phyloP scores from a whole-genome alignment of 2,329 filamentous ascomycete genomes.

The Myriangium duriaei region DNA sequence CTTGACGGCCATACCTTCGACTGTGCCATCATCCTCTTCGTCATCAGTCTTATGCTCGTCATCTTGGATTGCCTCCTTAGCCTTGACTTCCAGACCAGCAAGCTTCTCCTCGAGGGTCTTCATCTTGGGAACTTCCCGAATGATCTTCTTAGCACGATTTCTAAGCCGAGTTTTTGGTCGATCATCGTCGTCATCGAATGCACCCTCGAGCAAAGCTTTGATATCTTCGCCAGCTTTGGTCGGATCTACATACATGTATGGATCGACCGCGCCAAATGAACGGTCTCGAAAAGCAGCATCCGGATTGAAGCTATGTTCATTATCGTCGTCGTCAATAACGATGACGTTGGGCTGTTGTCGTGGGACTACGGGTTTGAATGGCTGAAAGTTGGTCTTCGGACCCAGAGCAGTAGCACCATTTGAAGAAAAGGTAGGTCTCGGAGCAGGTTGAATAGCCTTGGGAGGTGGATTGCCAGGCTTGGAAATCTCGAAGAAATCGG shows the following conservation, averaged over 20 bases:
- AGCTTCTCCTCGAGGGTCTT: slow-evolving; percentile 23
- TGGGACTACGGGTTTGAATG: slow-evolving; percentile 28
- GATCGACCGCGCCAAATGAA: slow-evolving; percentile 42
- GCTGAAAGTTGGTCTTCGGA: slow-evolving; percentile 31
- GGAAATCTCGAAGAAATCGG: slow-evolving; percentile 23
- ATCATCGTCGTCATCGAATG: slow-evolving; percentile 62
- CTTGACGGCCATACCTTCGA: slow-evolving; percentile 76
- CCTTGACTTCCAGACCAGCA: slow-evolving; percentile 30
- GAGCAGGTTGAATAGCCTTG: slow-evolving; percentile 37
- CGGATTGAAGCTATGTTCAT: slow-evolving; percentile 36
- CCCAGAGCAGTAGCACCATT: slow-evolving; percentile 17
- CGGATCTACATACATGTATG: slow-evolving; percentile 54
- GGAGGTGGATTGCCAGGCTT: slow-evolving; percentile 36
- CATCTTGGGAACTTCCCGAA: slow-evolving; percentile 13
- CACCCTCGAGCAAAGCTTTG: slow-evolving; percentile 70
- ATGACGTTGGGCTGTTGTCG: slow-evolving; percentile 36
- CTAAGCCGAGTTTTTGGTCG: slow-evolving; percentile 32
- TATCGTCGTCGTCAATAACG: slow-evolving; percentile 27
- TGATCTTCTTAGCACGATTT: slow-evolving; percentile 31
- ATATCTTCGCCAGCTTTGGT: slow-evolving; percentile 62
- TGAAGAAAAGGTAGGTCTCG: slow-evolving; percentile 42
- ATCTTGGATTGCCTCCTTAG: slow-evolving; percentile 32
- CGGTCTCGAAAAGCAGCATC: slow-evolving; percentile 35
- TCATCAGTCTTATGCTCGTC: slow-evolving; percentile 37
- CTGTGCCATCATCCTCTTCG: slow-evolving; percentile 45